Evolutionary conservation across 73 alveolate genomes (phyloP).

Genomic region (Tetrahymena malaccensis): DNA sequence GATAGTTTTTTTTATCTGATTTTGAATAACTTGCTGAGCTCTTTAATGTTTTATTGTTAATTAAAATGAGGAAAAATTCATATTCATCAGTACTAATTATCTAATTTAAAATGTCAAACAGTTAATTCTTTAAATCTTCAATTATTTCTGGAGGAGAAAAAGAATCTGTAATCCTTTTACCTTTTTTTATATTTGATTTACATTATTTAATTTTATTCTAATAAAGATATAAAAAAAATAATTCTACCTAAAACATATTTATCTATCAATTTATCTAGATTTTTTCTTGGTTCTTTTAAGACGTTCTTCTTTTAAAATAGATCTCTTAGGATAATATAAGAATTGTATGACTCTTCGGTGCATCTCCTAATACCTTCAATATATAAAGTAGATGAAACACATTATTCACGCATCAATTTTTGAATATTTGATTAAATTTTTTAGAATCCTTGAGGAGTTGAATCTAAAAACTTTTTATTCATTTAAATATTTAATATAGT

Average conservation of each 20-base stretch:
- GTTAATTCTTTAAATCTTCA: background rate
- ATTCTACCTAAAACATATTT: background rate
- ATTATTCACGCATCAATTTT: background rate
- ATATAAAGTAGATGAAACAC: background rate
- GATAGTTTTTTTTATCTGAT: background rate
- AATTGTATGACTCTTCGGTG: background rate
- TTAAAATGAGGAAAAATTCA: background rate
- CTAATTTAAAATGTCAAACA: background rate
- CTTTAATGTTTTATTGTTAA: background rate
- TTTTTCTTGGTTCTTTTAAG: background rate
- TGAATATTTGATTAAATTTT: background rate
- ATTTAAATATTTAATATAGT: background rate
- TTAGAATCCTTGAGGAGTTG: background rate
- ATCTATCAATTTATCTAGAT: background rate
- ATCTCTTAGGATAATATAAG: background rate
- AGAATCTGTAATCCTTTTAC: background rate
- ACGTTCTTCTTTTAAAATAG: background rate
- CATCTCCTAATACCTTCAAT: background rate
- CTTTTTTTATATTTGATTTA: background rate
- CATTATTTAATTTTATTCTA: background rate
- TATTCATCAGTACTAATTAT: background rate
- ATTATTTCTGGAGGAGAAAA: background rate
- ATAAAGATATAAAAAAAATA: background rate
- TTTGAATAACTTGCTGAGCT: background rate
- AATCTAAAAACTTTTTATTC: background rate